Conservation (phyloP, 1,139 yeast species). For the Scheffersomyces parashehatae region DNA sequence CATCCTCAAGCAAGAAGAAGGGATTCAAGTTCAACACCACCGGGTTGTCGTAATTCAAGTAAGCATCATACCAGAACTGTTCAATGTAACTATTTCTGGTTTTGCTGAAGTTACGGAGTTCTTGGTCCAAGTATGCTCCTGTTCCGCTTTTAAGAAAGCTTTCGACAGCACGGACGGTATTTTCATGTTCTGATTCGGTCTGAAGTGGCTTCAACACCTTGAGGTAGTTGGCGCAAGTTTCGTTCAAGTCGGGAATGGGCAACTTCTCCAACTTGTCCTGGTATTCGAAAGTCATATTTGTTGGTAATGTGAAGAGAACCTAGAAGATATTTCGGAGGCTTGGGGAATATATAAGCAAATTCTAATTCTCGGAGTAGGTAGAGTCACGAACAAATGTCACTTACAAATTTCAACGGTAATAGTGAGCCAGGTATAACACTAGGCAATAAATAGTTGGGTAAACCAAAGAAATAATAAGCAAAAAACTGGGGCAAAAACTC, state of each 20-base stretch:
- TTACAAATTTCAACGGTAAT: background rate
- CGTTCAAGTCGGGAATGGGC: slow-evolving; percentile 75
- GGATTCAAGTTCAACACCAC: slow-evolving; percentile 88
- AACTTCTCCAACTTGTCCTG: slow-evolving; percentile 61
- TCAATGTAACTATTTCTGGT: slow-evolving; percentile 78
- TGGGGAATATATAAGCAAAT: background rate
- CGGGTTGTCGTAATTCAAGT: slow-evolving; percentile 82
- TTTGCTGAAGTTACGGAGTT: slow-evolving; percentile 62
- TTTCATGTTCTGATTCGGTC: slow-evolving; percentile 65
- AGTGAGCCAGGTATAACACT: background rate
- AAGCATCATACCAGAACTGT: slow-evolving; percentile 92
- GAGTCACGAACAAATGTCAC: no score
- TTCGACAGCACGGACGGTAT: slow-evolving; percentile 61
- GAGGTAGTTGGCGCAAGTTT: slow-evolving; percentile 65
- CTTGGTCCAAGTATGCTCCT: slow-evolving; percentile 64
- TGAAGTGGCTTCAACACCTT: slow-evolving; percentile 73
- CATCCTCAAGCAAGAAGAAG: slow-evolving; percentile 84
- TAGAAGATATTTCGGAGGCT: background rate
- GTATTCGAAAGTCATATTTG: slow-evolving; percentile 48
- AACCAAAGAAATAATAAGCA: background rate
- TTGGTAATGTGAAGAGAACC: background rate
- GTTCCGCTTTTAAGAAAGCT: slow-evolving; percentile 54
- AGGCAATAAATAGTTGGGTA: background rate
- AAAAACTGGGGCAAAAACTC: no score
- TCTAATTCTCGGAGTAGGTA: no score